Evolutionary conservation across 169 alveolate genomes (phyloP).

Genomic region (Neospora caninum): DNA sequence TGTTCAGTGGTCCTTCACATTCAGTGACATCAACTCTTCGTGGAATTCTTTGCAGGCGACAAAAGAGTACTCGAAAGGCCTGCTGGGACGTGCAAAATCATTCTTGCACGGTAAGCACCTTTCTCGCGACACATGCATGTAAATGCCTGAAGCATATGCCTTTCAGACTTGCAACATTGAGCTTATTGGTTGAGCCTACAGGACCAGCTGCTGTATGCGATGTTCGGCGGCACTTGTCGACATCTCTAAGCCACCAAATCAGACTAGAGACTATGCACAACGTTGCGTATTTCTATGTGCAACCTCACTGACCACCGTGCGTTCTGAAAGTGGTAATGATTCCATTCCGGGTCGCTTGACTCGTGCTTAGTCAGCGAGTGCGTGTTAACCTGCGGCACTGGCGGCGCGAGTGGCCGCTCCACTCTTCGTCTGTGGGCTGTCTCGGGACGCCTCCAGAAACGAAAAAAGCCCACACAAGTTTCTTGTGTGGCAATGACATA

Average conservation of each 20-base stretch:
- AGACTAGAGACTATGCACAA: too few relatives aligned
- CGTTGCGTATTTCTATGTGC: neutral
- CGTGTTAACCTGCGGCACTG: neutral
- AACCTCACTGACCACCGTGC: neutral
- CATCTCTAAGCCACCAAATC: neutral
- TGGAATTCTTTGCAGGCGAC: conserved; percentile 12
- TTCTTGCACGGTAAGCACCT: conserved; percentile 46
- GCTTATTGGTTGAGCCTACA: neutral
- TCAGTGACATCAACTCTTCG: neutral
- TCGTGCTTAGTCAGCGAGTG: neutral
- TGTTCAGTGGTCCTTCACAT: too few relatives aligned
- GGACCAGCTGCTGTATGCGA: neutral
- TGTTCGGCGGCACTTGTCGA: neutral
- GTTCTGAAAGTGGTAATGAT: neutral
- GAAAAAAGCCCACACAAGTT: neutral
- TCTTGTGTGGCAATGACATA: neutral
- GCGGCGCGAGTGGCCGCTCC: neutral
- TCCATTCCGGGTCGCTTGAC: neutral
- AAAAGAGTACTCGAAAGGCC: conserved; percentile 26
- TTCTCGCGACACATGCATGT: too few relatives aligned
- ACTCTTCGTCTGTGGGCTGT: neutral
- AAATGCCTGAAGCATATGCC: neutral
- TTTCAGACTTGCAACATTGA: neutral
- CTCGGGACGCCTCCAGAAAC: neutral
- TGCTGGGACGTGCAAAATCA: conserved; percentile 39